Percentiles rank a stretch among this genome's conserved stretches.
Conservation (phyloP, 768 basidiomycete genomes). For the Lepiota venenata region DNA sequence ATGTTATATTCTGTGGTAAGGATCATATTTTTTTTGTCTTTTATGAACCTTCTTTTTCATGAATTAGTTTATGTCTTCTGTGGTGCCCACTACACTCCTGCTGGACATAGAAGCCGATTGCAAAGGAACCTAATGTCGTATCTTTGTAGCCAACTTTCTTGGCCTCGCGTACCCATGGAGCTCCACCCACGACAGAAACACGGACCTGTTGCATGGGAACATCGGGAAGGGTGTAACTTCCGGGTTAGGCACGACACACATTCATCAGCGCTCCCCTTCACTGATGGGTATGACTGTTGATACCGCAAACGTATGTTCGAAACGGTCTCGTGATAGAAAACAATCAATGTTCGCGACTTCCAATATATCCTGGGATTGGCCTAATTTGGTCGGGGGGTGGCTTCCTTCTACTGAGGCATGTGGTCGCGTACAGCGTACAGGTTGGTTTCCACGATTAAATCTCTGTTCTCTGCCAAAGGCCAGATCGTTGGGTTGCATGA, state of each 20-base stretch:
- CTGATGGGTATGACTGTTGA: conserved; percentile 6
- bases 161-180: conserved; percentile 10
- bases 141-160: not conserved
- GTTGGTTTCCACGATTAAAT: conserved; percentile 5
- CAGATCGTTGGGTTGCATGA: conserved; percentile 1
- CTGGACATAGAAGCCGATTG: not conserved
- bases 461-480: not conserved
- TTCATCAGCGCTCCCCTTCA: not conserved
- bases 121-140: too few relatives aligned
- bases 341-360: not conserved
- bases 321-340: conserved; percentile 7
- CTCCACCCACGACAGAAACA: conserved; percentile 13
- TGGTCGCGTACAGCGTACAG: conserved; percentile 14
- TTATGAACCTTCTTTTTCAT: too few relatives aligned
- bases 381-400: conserved; percentile 19
- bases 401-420: conserved; percentile 20
- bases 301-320: conserved; percentile 3
- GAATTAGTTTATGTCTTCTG: too few relatives aligned
- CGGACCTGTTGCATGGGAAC: conserved; percentile 7
- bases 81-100: too few relatives aligned
- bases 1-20: too few relatives aligned
- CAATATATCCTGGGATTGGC: not conserved
- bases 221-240: not conserved
- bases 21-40: too few relatives aligned
- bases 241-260: not conserved